Conservation (phyloP, 805 yeast genomes). For the Suhomyces sp. region DNA sequence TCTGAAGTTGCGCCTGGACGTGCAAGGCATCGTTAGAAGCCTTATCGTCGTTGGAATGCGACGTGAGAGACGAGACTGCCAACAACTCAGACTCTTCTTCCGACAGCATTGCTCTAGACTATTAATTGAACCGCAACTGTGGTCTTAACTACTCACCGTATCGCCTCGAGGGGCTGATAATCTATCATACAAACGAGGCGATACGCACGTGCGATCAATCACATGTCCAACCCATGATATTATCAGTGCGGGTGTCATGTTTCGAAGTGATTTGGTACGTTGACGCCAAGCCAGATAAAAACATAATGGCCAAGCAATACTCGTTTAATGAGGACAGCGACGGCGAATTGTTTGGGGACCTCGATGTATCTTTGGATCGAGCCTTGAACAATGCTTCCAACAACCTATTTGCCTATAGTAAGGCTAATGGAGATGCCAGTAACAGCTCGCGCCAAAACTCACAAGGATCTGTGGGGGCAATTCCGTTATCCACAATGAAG, state of each 20-base stretch:
- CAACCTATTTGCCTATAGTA: slow-evolving; percentile 27
- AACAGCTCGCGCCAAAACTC: slow-evolving; percentile 24
- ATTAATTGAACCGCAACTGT: not conserved
- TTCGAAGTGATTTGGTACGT: not conserved
- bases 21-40: not conserved
- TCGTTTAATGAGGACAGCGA: slow-evolving; percentile 21
- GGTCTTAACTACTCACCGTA: not conserved
- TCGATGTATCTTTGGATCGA: slow-evolving; percentile 63
- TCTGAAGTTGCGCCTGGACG: slow-evolving; percentile 7
- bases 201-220: not conserved
- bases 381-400: slow-evolving; percentile 55
- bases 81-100: slow-evolving; percentile 3
- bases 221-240: not conserved
- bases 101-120: slow-evolving; percentile 1
- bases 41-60: not conserved
- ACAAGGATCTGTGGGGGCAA: slow-evolving; percentile 26
- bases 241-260: not conserved
- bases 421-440: slow-evolving; percentile 17
- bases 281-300: not conserved
- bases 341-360: slow-evolving; percentile 49
- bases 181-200: not conserved
- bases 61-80: slow-evolving; percentile 2
- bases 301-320: slow-evolving; percentile 8
- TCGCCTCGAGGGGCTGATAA: not conserved
- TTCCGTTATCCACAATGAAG: slow-evolving; percentile 27